Base-by-base conservation (phyloP, 2,329 filamentous ascomycete genomes). In the Aspergillus sp. region DNA sequence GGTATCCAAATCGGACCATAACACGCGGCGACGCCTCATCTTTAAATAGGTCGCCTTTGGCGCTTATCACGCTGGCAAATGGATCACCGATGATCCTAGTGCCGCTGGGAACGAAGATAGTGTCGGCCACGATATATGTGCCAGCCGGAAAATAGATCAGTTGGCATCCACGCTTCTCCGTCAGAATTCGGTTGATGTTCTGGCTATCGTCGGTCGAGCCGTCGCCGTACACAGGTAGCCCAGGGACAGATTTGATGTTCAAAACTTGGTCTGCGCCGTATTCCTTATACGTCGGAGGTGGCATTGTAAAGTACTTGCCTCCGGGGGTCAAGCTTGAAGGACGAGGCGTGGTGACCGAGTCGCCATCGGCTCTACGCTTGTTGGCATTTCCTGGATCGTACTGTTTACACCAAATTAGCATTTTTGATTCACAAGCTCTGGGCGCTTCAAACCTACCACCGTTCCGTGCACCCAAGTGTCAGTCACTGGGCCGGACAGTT, bases 141-240 rank as follows among this genome's bases (percentile, higher is more conserved):
- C 85, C 85, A 55, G 80, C 78, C 65, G 85, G 84, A 59, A 87
- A 77, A 71, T 82, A 87, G 5, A 85, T 73, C 47, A 87, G 73
- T 63, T 83, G 80, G 52, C 78, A 78, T 16, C 74, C 69, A 6
- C 77, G 76, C 10, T 71, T 67, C 10, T 69, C 54, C 6, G 68
- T 59, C 16, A 76, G 55, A 46, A 75, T 73, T 3, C 63, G 61
- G 52, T 77, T 76, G 56, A 77, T 73, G 47, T 73, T 74, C 4
- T 64, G 59, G 7, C 75, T 73, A 56, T 80, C 77, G 47, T 78
- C 74, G 1, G 70, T 72, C 6, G 56, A 57, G 49, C 78, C 76
- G 59, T 82, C 80, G 32, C 80, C 79, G 9, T 75, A 71, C 4
- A 81, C 79, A 0, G 68, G 69, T 20, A 70, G 66, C 3, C 71